These are phyloP conservation scores for Tephrocybe sp. DNA, from an alignment of 768 basidiomycete genomes.

Conservation along the genomic window DNA sequence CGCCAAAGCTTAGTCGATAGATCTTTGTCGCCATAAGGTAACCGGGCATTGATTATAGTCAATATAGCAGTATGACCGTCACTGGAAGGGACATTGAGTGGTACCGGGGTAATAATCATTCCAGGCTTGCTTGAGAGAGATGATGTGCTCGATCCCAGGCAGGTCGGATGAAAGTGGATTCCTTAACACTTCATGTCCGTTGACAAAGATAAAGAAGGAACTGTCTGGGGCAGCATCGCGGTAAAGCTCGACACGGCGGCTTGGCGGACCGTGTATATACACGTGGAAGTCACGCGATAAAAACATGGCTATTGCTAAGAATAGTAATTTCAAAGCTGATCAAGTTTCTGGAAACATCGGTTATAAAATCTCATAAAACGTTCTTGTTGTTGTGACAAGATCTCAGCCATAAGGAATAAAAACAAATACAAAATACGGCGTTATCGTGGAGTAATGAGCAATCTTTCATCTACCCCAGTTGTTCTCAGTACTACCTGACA, in stretches of 20 bases:
- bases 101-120: too few species aligned
- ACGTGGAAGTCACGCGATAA: too few species aligned
- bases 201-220: too few species aligned
- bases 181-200: not conserved
- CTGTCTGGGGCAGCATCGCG: not conserved
- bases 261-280: too few species aligned
- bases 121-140: too few species aligned
- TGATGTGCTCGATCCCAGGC: too few species aligned
- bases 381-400: too few species aligned
- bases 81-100: not conserved
- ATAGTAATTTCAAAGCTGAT: too few species aligned
- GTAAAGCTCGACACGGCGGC: too few species aligned
- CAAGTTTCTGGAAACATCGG: too few species aligned
- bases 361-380: too few species aligned
- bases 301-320: too few species aligned
- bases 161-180: not conserved
- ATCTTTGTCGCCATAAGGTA: conserved; percentile 26
- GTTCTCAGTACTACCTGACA: not conserved
- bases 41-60: conserved; percentile 26
- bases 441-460: not conserved
- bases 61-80: conserved; percentile 1
- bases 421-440: not conserved
- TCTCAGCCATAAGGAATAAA: not conserved
- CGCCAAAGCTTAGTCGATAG: conserved; percentile 29
- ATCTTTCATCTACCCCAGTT: not conserved